Percentiles rank a stretch among this genome's conserved stretches.
Conservation (phyloP, 768 basidiomycete species). For the Holtermannia corniformis region DNA sequence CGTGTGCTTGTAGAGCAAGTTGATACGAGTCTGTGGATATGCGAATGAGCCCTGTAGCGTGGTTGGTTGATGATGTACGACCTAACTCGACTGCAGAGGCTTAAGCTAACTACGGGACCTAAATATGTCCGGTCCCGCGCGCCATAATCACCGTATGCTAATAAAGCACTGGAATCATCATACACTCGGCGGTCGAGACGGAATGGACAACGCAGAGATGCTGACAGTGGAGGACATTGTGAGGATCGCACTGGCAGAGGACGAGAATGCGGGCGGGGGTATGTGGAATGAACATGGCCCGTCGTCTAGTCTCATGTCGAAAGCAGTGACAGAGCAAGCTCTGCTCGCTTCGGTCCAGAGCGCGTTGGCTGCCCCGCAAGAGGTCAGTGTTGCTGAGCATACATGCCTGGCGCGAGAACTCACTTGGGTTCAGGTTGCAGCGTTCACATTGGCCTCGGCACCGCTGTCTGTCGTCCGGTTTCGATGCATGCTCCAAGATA, state of each 20-base stretch:
- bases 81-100: too few relatives aligned
- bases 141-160: too few relatives aligned
- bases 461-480: constrained; percentile 30
- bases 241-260: constrained; percentile 14
- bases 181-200: too few relatives aligned
- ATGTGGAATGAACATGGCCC: not conserved
- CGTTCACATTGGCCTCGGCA: constrained; percentile 1
- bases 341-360: not conserved
- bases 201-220: constrained; percentile 5
- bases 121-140: too few relatives aligned
- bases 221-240: constrained; percentile 7
- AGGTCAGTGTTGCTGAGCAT: not conserved
- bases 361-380: constrained; percentile 1
- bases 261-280: constrained; percentile 9
- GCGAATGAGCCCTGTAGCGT: too few relatives aligned
- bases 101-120: too few relatives aligned
- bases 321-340: not conserved
- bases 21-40: too few relatives aligned
- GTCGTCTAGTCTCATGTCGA: not conserved
- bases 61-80: too few relatives aligned
- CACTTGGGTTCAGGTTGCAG: constrained; percentile 10
- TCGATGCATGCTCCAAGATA: constrained; percentile 38
- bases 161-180: too few relatives aligned
- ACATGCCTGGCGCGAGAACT: too few relatives aligned
- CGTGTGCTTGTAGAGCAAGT: too few relatives aligned